Evolutionary conservation across 169 alveolate genomes (phyloP).

Genomic region (Blepharisma undulans): DNA sequence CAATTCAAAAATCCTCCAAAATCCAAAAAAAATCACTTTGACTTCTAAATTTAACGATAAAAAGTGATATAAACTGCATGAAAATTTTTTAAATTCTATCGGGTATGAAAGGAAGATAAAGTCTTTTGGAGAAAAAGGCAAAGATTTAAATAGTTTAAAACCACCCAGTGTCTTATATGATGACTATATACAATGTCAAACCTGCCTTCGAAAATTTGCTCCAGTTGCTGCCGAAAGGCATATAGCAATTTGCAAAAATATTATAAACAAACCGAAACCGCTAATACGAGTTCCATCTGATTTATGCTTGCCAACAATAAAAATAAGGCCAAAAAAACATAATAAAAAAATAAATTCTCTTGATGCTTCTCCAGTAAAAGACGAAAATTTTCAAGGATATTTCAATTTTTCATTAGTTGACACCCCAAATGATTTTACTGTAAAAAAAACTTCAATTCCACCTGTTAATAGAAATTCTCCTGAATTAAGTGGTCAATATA

Average conservation of each 20-base stretch:
- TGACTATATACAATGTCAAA: constrained; percentile 21
- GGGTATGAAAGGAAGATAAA: constrained; percentile 36
- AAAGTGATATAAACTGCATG: constrained; percentile 24
- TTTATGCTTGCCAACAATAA: not conserved
- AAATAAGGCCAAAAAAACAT: not conserved
- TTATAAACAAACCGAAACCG: constrained; percentile 40
- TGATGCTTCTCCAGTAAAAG: not conserved
- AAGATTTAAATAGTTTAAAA: not conserved
- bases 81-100: not conserved
- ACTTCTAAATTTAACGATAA: not conserved
- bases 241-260: constrained; percentile 26
- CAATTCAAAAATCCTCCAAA: not conserved
- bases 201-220: constrained; percentile 26
- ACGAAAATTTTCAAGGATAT: too few species aligned
- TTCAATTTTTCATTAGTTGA: too few species aligned
- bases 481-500: not conserved
- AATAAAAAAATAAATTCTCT: not conserved
- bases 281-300: not conserved
- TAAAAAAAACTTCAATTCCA: not conserved
- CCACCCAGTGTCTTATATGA: not conserved
- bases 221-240: constrained; percentile 32
- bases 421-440: not conserved
- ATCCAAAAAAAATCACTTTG: not conserved
- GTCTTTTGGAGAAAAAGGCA: constrained; percentile 21
- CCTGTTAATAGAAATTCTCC: not conserved